phyloP scores from a whole-genome alignment of 2,329 filamentous ascomycete species.

The Penicillium sclerotigenum region DNA sequence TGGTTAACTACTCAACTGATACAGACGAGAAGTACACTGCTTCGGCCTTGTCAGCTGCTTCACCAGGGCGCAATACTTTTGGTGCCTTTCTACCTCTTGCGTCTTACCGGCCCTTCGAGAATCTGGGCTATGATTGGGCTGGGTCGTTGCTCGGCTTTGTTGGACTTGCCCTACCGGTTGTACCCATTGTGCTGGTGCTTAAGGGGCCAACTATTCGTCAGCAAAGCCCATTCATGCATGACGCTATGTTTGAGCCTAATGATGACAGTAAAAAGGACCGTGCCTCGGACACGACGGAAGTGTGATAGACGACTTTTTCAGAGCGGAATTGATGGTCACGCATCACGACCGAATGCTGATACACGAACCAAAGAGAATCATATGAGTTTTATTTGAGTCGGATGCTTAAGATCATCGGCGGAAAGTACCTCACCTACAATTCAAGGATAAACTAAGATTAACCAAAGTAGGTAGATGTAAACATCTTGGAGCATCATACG shows the following conservation, averaged over 20 bases:
- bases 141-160: conserved; percentile 45
- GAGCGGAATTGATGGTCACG: neutral
- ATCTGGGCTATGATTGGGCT: conserved; percentile 45
- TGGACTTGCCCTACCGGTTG: conserved; percentile 38
- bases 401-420: no score
- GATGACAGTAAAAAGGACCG: conserved; percentile 1
- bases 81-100: conserved; percentile 48
- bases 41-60: conserved; percentile 47
- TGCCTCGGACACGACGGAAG: neutral
- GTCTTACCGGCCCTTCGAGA: conserved; percentile 40
- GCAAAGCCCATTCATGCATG: conserved; percentile 32
- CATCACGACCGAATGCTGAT: neutral
- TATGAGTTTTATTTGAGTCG: neutral
- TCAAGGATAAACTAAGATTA: neutral
- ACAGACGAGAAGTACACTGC: conserved; percentile 50
- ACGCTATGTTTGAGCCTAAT: conserved; percentile 22
- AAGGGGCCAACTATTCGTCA: conserved; percentile 42
- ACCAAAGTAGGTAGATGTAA: neutral
- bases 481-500: neutral
- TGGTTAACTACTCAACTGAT: conserved; percentile 50
- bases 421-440: neutral
- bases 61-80: conserved; percentile 46
- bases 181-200: conserved; percentile 42
- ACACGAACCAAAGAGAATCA: neutral
- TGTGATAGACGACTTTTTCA: neutral